phyloP scores from a whole-genome alignment of 257 asterid species.

The Anisodus acutangulus region DNA sequence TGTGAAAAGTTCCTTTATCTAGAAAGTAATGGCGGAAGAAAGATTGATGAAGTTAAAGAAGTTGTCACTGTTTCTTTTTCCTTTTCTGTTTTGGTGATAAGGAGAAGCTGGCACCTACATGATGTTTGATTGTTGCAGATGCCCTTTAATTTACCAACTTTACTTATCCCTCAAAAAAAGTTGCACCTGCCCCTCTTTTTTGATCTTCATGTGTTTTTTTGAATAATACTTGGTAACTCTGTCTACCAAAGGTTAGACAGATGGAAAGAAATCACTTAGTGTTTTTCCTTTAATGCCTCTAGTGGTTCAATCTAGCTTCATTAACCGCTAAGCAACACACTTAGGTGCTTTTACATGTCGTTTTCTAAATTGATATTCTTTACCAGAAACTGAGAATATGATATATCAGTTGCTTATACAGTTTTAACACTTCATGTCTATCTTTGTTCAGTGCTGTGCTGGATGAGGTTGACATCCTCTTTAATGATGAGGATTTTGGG shows the following conservation, averaged over 20 bases:
- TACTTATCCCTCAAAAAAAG: neutral
- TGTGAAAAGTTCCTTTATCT: constrained; percentile 1
- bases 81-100: neutral
- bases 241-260: neutral
- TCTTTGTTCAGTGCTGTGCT: constrained; percentile 68
- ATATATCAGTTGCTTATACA: constrained; percentile 25
- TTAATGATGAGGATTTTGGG: constrained; percentile 93
- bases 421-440: neutral
- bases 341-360: neutral
- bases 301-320: constrained; percentile 1
- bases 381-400: constrained; percentile 14
- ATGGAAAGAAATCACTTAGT: neutral
- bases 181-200: neutral
- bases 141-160: neutral
- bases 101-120: constrained; percentile 1
- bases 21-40: neutral
- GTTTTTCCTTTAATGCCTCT: constrained; percentile 22
- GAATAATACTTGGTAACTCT: constrained; percentile 6
- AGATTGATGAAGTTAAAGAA: constrained; percentile 3
- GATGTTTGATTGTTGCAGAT: neutral
- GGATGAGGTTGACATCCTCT: constrained; percentile 96
- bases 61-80: neutral
- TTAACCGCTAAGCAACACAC: neutral
- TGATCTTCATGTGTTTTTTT: constrained; percentile 6
- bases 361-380: constrained; percentile 18